phyloP scores from a whole-genome alignment of 208 protist species.

The Blechomonas ayalai region DNA sequence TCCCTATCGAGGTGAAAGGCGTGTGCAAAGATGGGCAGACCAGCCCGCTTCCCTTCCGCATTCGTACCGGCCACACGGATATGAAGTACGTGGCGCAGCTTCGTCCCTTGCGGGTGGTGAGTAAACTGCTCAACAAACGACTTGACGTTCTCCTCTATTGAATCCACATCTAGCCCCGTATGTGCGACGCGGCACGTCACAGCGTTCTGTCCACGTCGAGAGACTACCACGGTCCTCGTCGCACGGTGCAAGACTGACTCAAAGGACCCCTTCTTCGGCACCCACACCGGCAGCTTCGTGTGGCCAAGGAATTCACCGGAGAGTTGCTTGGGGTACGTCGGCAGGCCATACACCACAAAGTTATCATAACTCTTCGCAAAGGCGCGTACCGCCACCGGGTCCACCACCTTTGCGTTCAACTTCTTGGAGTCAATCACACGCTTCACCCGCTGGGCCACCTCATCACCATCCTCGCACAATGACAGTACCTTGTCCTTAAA shows the following conservation, averaged over 20 bases:
- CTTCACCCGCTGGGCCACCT: slow-evolving; percentile 61
- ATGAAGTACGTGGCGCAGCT: slow-evolving; percentile 55
- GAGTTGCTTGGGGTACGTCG: slow-evolving; percentile 71
- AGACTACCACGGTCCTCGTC: slow-evolving; percentile 54
- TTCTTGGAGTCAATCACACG: slow-evolving; percentile 83
- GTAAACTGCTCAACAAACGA: slow-evolving; percentile 59
- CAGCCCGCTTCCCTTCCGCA: slow-evolving; percentile 43
- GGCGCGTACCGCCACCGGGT: slow-evolving; percentile 71
- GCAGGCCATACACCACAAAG: slow-evolving; percentile 70
- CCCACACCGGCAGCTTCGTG: slow-evolving; percentile 68
- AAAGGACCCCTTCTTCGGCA: slow-evolving; percentile 44
- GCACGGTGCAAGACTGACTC: slow-evolving; percentile 28
- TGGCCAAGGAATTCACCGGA: slow-evolving; percentile 85
- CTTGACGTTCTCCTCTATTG: slow-evolving; percentile 67
- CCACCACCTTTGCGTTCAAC: slow-evolving; percentile 55
- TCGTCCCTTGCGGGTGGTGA: slow-evolving; percentile 39
- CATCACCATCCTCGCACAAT: slow-evolving; percentile 53
- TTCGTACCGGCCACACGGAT: slow-evolving; percentile 75
- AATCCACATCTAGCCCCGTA: slow-evolving; percentile 42
- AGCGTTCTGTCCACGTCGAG: slow-evolving; percentile 67
- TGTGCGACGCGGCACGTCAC: slow-evolving; percentile 77
- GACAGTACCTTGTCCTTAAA: slow-evolving; percentile 74
- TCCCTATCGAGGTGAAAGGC: slow-evolving; percentile 31
- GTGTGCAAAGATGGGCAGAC: slow-evolving; percentile 70
- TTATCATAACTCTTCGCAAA: slow-evolving; percentile 85